Conservation (phyloP, 306 rosid genomes). For the Leucaena leucocephala region DNA sequence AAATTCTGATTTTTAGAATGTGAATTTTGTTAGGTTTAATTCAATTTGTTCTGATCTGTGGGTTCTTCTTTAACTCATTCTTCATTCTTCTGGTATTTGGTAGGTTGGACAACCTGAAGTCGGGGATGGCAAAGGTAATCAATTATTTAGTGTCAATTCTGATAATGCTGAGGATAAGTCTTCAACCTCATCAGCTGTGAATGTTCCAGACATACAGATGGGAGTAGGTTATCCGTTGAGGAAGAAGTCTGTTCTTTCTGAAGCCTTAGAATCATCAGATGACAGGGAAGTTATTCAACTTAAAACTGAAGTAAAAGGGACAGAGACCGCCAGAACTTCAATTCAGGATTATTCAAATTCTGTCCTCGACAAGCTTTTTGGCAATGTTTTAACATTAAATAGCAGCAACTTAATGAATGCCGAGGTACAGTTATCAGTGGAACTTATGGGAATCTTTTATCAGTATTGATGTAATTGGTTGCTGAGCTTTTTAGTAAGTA, state of each 20-base stretch:
- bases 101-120: constrained; percentile 63
- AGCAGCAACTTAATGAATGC: constrained; percentile 49
- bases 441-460: neutral
- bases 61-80: constrained; percentile 19
- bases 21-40: constrained; percentile 19
- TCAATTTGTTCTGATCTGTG: constrained; percentile 14
- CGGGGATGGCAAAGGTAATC: constrained; percentile 51
- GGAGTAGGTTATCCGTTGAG: constrained; percentile 48
- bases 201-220: constrained; percentile 46
- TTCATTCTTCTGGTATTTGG: constrained; percentile 39
- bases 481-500: neutral
- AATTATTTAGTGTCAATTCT: constrained; percentile 16
- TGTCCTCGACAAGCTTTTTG: constrained; percentile 73
- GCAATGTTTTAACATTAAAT: constrained; percentile 53
- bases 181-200: constrained; percentile 48
- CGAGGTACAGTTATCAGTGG: constrained; percentile 63
- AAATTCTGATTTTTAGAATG: neutral
- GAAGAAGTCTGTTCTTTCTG: constrained; percentile 53
- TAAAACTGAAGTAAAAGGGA: constrained; percentile 55
- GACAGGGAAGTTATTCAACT: constrained; percentile 50
- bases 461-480: neutral
- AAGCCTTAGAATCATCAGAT: constrained; percentile 62
- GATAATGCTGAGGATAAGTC: constrained; percentile 52
- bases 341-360: constrained; percentile 61
- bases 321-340: constrained; percentile 47